Evolutionary conservation across 768 basidiomycete genomes (phyloP).

Genomic region (Termitomyces sp.): DNA sequence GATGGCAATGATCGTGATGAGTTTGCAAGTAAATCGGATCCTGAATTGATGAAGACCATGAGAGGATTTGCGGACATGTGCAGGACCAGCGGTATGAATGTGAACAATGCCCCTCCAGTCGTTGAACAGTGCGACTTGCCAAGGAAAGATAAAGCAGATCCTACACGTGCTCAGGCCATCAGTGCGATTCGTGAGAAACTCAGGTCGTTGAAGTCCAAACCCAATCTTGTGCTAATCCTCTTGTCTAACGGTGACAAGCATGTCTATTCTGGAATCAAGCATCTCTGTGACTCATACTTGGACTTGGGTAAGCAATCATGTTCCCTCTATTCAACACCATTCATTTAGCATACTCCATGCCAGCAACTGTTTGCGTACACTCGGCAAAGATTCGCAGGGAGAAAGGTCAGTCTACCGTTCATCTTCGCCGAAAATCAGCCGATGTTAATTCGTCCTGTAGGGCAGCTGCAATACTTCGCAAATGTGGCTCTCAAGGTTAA

Average conservation of each 20-base stretch:
- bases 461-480: slow-evolving; percentile 69
- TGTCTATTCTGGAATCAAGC: slow-evolving; percentile 76
- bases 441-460: slow-evolving; percentile 22
- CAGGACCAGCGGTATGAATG: slow-evolving; percentile 55
- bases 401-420: slow-evolving; percentile 31
- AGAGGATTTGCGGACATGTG: slow-evolving; percentile 64
- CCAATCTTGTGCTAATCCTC: slow-evolving; percentile 60
- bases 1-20: slow-evolving; percentile 58
- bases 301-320: slow-evolving; percentile 44
- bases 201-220: slow-evolving; percentile 38
- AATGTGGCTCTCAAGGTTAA: slow-evolving; percentile 84
- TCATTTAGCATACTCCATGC: not conserved
- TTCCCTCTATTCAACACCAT: not conserved
- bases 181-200: slow-evolving; percentile 37
- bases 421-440: slow-evolving; percentile 25
- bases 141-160: slow-evolving; percentile 46
- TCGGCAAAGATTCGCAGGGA: slow-evolving; percentile 67
- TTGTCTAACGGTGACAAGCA: slow-evolving; percentile 70
- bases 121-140: slow-evolving; percentile 46
- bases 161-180: slow-evolving; percentile 50
- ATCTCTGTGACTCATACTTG: slow-evolving; percentile 60
- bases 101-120: slow-evolving; percentile 34
- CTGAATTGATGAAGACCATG: slow-evolving; percentile 42
- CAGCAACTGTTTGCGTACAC: slow-evolving; percentile 74
- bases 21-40: slow-evolving; percentile 52